A percentile compares a stretch with the other conserved stretches of the same genome.
These are phyloP conservation scores for Cystobasidium onofrii DNA, from an alignment of 768 basidiomycete genomes.

Conservation along the genomic window DNA sequence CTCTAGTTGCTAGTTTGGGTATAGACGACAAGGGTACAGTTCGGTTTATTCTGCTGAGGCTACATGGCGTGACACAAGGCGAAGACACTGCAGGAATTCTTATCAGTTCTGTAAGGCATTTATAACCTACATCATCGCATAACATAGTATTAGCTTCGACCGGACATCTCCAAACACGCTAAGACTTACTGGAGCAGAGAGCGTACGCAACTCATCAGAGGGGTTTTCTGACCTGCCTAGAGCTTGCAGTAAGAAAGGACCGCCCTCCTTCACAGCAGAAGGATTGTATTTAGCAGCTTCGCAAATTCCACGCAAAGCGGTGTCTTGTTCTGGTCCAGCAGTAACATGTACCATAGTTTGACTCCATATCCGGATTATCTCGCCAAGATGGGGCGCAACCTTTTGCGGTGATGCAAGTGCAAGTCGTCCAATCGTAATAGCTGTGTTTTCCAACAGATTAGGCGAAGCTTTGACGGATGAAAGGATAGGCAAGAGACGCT, in stretches of 20 bases:
- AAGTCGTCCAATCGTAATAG: constrained; percentile 95
- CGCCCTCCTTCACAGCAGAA: constrained; percentile 77
- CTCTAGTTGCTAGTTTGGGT: not conserved
- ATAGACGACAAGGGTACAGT: not conserved
- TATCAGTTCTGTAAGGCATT: not conserved
- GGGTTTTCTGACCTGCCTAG: constrained; percentile 91
- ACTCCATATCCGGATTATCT: constrained; percentile 84
- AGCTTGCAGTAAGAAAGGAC: constrained; percentile 90
- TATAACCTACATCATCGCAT: not conserved
- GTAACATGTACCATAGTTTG: constrained; percentile 81
- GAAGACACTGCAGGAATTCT: not conserved
- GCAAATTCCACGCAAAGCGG: constrained; percentile 94
- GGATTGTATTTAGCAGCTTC: constrained; percentile 91
- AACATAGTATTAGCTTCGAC: not conserved
- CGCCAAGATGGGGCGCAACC: constrained; percentile 78
- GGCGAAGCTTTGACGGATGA: constrained; percentile 86
- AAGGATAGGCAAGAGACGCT: constrained; percentile 83
- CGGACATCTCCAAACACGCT: not conserved
- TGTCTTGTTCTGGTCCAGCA: constrained; percentile 98
- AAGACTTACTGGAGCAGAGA: constrained; percentile 63
- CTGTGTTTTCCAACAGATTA: constrained; percentile 92
- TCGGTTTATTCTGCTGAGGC: not conserved
- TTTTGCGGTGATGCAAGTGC: constrained; percentile 81
- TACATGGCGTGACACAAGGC: not conserved
- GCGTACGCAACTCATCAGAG: constrained; percentile 77